Percentiles rank a stretch among this genome's conserved stretches.
These are phyloP conservation scores for Linanthus parryae DNA, from an alignment of 148 eudicot genomes.

Conservation along the genomic window DNA sequence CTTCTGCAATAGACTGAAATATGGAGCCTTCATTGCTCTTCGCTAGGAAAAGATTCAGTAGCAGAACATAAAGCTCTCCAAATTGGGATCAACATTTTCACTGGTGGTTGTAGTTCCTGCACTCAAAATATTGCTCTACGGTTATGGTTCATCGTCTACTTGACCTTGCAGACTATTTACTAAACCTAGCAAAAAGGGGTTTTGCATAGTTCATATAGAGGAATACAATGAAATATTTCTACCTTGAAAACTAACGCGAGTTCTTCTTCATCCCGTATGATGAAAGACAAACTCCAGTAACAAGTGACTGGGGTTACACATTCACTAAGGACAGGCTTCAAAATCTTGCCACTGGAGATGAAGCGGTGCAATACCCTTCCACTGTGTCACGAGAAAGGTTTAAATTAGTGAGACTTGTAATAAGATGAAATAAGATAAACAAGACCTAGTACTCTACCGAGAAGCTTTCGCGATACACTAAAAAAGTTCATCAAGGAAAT, in stretches of 20 bases:
- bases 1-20: no score
- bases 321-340: conserved; percentile 82
- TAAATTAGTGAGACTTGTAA: background rate
- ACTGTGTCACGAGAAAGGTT: conserved; percentile 24
- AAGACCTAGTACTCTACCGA: background rate
- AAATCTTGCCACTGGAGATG: conserved; percentile 69
- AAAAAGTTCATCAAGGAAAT: no score
- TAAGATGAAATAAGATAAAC: background rate
- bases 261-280: conserved; percentile 65
- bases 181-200: background rate
- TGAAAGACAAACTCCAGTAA: conserved; percentile 80
- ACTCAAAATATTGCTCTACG: background rate
- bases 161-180: no score
- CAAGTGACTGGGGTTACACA: conserved; percentile 94
- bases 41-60: no score
- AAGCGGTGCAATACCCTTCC: conserved; percentile 58
- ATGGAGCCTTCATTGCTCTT: no score
- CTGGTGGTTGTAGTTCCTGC: conserved; percentile 59
- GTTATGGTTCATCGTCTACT: background rate
- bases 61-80: conserved; percentile 70
- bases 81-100: conserved; percentile 62
- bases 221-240: background rate
- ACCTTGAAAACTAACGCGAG: conserved; percentile 86
- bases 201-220: background rate
- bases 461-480: no score